Evolutionary conservation across 2,329 filamentous ascomycete species (phyloP), one percentile per base, ranked within the genome.

Genomic region (Clonostachys chloroleuca): DNA sequence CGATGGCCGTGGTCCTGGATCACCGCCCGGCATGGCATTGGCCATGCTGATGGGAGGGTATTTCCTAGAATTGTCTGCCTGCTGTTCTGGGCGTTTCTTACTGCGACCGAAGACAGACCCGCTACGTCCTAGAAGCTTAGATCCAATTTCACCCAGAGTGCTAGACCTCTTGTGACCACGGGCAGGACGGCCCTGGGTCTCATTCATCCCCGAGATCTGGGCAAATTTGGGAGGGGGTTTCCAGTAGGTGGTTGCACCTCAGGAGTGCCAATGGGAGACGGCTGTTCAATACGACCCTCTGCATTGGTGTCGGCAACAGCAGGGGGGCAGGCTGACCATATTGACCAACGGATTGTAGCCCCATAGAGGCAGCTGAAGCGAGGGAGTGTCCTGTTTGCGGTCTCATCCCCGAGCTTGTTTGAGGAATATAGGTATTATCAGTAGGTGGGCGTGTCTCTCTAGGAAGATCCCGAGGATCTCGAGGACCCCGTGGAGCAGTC

Each of bases 21-120:
- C 35, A 34, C 74, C 75, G 43, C 77, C 77, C 6, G 81, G 72
- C 65, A 87, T 81, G 3, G 82, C 74, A 52, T 86, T 86, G 51
- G 86, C 81, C 90, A 96, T 95, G 70, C 91, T 96, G 43, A 92
- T 87, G 5, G 92, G 92, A 47, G 92, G 92, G 59, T 96, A 95
- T 53, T 80, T 85, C 62, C 82, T 84, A 46, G 79, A 71, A 52
- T 84, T 84, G 62, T 89, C 67, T 83, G 52, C 75, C 69, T 48
- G 66, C 59, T 55, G 61, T 48, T 76, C 78, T 9, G 70, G 59
- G 50, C 76, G 72, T 63, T 77, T 79, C 60, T 76, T 75, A 55
- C 64, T 64, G 60, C 73, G 71, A n/a, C 87, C 84, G 61, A 94
- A 92, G 49, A 94, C 76, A 9, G 89, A 94, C 13, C 86, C 87